These are phyloP conservation scores for Lolium multiflorum DNA, from an alignment of 176 grass and related monocot species.

Conservation along the genomic window DNA sequence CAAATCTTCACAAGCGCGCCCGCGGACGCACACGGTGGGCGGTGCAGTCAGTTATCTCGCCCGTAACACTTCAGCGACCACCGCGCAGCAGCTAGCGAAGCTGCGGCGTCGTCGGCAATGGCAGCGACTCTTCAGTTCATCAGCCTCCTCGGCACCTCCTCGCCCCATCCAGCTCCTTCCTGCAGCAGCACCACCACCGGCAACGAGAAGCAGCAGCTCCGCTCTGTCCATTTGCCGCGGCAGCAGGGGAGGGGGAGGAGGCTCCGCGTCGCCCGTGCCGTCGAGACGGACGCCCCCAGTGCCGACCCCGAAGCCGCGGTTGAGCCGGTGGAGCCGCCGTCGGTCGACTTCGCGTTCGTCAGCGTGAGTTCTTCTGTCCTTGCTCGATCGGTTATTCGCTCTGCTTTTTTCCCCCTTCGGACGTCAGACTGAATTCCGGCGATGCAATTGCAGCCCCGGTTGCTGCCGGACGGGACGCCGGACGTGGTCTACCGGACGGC, in stretches of 20 bases:
- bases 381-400: neutral
- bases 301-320: conserved; percentile 1
- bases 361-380: conserved; percentile 51
- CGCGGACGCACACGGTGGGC: neutral
- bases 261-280: conserved; percentile 41
- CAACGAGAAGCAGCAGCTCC: conserved; percentile 22
- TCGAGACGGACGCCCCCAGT: conserved; percentile 47
- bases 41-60: neutral
- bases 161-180: conserved; percentile 21
- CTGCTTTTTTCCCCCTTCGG: neutral
- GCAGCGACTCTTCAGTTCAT: conserved; percentile 39
- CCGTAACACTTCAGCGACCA: neutral
- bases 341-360: conserved; percentile 90
- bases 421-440: neutral
- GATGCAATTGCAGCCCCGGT: conserved; percentile 50
- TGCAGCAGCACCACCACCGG: neutral
- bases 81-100: neutral
- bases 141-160: conserved; percentile 36
- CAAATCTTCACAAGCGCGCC: neutral
- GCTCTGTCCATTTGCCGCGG: neutral
- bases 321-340: conserved; percentile 45
- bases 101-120: conserved; percentile 20
- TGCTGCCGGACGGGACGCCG: conserved; percentile 88
- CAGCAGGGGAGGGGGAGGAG: neutral
- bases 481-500: conserved; percentile 88